Conservation (phyloP, 2,329 filamentous ascomycete genomes). For the Fusarium haematococcum region DNA sequence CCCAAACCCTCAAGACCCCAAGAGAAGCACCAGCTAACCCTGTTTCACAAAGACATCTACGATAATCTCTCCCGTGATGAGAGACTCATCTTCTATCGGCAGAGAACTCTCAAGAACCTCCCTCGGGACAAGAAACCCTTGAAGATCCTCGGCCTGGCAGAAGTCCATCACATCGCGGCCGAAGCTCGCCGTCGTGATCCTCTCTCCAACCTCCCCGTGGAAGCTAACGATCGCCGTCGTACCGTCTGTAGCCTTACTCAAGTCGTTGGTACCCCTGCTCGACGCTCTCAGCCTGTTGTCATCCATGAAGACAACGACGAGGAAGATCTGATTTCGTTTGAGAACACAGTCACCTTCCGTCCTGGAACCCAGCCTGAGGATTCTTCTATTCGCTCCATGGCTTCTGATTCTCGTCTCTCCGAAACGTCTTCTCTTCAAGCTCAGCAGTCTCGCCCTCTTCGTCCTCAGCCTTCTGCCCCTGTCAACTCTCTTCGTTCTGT, state of each 20-base stretch:
- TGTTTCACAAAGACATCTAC: neutral
- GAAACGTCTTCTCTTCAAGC: neutral
- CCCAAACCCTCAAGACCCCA: neutral
- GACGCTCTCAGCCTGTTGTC: neutral
- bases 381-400: neutral
- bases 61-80: neutral
- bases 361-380: neutral
- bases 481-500: neutral
- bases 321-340: neutral
- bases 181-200: neutral
- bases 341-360: neutral
- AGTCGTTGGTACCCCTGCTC: neutral
- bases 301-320: neutral
- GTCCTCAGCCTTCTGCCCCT: neutral
- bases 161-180: neutral
- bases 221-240: neutral
- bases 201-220: neutral
- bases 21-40: neutral
- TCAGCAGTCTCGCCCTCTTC: neutral
- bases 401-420: neutral
- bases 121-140: neutral
- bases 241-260: neutral
- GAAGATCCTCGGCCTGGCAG: neutral
- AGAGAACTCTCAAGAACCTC: neutral
- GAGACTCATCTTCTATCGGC: too few species aligned